Evolutionary conservation across 805 yeast genomes (phyloP), one percentile per base, ranked within the genome.

Genomic region (Sugiyamaella americana): DNA sequence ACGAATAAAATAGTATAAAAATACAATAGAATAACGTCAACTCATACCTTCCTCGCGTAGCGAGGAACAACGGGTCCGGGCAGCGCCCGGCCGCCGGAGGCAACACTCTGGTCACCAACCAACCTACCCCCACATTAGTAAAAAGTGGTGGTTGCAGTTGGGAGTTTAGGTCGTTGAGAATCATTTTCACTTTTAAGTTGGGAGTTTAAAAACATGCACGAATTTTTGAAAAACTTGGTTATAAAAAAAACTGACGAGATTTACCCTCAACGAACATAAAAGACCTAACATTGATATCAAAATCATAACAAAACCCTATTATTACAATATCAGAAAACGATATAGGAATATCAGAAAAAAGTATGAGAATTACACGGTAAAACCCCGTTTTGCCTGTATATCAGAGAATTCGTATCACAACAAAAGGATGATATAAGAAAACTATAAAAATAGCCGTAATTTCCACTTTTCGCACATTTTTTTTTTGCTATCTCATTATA

Each of bases 291-390:
- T 11, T 29, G n/a, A 11, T 29, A 29, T 11, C 34, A 29, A 11
- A 29, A 11, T 11, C 13, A n/a, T 29, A 29, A 29, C n/a, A 29
- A 11, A 29, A 11, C 6, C 20, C 20, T 21, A 17, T 16, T 35
- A 35, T 5, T 35, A 11, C 5, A 35, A 35, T 35, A 35, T 35
- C 37, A 35, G 37, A 18, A 10, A 18, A 18, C 5, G 20, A 17
- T 11, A 18, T 16, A 16, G 18, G 37, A 42, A 42, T 42, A 42
- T 42, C 45, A 42, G 20, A 4, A 30, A n/a, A 17, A 16, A 23
- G 32, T 38, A 35, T 5, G 19, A 18, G 13, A 23, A 34, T 16
- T 42, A 42, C 45, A 3, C 39, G 11, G 23, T 19, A 6, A 16
- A 26, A 18, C 26, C 41, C 19, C 18, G 13, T 3, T 21, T 6